Conservation (phyloP, 148 eudicot species). For the Chenopodium formosanum region DNA sequence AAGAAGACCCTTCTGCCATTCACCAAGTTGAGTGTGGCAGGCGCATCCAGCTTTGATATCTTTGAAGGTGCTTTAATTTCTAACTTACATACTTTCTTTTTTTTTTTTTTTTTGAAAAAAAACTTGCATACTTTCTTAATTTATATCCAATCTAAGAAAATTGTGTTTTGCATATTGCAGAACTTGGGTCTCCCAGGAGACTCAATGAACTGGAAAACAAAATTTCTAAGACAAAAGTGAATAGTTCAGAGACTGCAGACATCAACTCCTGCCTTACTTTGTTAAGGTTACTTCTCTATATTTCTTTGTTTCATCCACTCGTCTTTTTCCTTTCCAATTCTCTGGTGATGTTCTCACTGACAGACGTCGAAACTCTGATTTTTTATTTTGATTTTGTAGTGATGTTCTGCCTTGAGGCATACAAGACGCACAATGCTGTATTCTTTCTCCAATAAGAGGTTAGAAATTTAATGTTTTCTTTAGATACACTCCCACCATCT, state of each 20-base stretch:
- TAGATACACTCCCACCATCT: not conserved
- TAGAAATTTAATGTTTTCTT: not conserved
- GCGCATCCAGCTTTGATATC: conserved; percentile 4
- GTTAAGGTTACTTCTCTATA: not conserved
- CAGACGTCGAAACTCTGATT: not conserved
- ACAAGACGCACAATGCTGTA: not conserved
- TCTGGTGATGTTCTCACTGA: not conserved
- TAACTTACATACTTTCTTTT: not conserved
- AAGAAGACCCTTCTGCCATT: conserved; percentile 24
- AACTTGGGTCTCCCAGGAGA: conserved; percentile 1
- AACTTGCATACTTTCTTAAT: not conserved
- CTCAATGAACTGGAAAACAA: not conserved
- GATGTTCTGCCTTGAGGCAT: not conserved
- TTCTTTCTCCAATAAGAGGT: not conserved
- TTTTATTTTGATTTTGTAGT: not conserved
- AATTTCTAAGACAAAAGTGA: not conserved
- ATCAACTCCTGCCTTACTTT: conserved; percentile 14
- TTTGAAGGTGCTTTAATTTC: conserved; percentile 6
- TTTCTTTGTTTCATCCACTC: not conserved
- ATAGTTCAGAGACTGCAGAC: not conserved
- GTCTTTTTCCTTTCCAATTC: not conserved
- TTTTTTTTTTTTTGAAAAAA: no score
- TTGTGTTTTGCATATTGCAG: conserved; percentile 1
- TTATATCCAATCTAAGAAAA: not conserved
- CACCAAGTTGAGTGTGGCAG: conserved; percentile 14